These are phyloP conservation scores for Isatis tinctoria DNA, from an alignment of 345 rosid species.

Conservation along the genomic window DNA sequence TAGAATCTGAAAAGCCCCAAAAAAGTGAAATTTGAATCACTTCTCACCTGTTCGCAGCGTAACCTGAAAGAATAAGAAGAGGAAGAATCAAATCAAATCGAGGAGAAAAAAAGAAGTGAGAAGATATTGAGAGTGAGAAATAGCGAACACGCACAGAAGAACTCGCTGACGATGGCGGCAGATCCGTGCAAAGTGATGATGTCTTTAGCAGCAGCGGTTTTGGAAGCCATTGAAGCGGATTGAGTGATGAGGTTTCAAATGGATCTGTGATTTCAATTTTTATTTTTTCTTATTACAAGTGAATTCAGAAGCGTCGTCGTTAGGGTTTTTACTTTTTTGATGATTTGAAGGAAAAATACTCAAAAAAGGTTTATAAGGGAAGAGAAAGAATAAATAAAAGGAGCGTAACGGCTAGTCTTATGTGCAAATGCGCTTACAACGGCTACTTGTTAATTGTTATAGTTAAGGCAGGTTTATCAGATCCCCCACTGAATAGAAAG, in stretches of 20 bases:
- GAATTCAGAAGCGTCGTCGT: neutral
- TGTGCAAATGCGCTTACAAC: conserved; percentile 22
- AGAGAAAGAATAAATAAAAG: neutral
- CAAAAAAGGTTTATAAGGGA: neutral
- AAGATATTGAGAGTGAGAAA: neutral
- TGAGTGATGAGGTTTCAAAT: neutral
- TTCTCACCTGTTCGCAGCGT: conserved; percentile 91
- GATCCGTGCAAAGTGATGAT: conserved; percentile 97
- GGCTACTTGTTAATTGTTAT: conserved; percentile 11
- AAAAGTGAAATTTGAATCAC: neutral
- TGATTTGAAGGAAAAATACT: neutral
- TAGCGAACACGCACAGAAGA: conserved; percentile 52
- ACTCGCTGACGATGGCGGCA: conserved; percentile 95
- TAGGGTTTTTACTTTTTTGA: neutral
- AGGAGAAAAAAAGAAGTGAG: neutral
- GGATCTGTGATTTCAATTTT: neutral
- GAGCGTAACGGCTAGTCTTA: conserved; percentile 32
- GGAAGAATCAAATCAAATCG: neutral
- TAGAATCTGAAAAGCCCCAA: neutral
- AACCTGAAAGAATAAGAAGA: conserved; percentile 44
- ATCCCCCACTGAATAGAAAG: neutral
- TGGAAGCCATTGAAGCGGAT: conserved; percentile 51
- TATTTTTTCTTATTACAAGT: neutral
- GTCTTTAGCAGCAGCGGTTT: conserved; percentile 75
- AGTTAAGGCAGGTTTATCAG: neutral